A percentile compares a stretch with the other conserved stretches of the same genome.
These are phyloP conservation scores for Xylaria arbuscula DNA, from an alignment of 2,329 filamentous ascomycete species.

Conservation along the genomic window DNA sequence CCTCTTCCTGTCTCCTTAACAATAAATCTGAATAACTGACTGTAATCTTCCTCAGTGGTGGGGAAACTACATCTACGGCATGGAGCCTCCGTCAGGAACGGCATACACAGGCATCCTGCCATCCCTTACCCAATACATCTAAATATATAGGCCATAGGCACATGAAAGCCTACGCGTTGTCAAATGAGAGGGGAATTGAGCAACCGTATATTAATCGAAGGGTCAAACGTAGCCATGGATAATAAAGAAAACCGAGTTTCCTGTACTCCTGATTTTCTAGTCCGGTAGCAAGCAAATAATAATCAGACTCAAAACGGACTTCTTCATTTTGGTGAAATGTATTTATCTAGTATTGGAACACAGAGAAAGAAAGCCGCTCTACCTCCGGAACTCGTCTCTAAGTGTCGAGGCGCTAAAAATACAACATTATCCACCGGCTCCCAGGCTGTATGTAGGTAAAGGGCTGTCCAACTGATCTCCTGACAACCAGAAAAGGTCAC, in stretches of 20 bases:
- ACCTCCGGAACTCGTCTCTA: too few species aligned
- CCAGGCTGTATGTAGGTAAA: too few species aligned
- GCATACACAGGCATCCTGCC: slow-evolving; percentile 47
- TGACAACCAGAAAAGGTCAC: too few species aligned
- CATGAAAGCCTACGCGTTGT: background rate
- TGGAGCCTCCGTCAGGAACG: slow-evolving; percentile 47
- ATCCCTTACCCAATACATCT: slow-evolving; percentile 46
- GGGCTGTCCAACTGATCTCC: too few species aligned
- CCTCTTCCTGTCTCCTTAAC: background rate
- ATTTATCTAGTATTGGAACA: too few species aligned
- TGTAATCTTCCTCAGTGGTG: slow-evolving; percentile 57
- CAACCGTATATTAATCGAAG: background rate
- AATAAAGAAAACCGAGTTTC: background rate
- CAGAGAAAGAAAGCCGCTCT: too few species aligned
- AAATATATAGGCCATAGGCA: slow-evolving; percentile 35
- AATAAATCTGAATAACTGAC: slow-evolving; percentile 6
- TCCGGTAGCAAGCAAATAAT: background rate
- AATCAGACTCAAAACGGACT: too few species aligned
- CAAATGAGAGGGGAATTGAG: background rate
- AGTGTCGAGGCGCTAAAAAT: too few species aligned
- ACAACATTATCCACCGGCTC: too few species aligned
- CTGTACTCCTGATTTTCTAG: background rate
- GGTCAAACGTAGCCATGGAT: background rate
- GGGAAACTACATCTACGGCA: slow-evolving; percentile 54
- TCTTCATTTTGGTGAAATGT: too few species aligned